Evolutionary conservation across 768 basidiomycete species (phyloP).

Genomic region (Tephrocybe sp.): DNA sequence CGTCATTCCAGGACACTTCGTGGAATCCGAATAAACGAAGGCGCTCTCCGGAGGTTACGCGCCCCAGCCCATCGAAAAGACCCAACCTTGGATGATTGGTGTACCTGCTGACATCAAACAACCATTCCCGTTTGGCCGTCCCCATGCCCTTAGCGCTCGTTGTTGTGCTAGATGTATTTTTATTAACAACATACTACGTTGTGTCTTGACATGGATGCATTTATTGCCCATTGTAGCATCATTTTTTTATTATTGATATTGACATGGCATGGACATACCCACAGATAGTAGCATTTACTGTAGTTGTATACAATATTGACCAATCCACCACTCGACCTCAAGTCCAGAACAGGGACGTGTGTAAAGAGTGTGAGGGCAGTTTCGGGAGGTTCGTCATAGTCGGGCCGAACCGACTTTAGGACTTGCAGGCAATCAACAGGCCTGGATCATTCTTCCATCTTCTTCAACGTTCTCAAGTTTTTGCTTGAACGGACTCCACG

Average conservation of each 20-base stretch:
- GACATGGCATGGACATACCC: constrained; percentile 4
- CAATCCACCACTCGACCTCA: background rate
- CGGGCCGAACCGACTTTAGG: no score
- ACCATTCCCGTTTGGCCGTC: constrained; percentile 2
- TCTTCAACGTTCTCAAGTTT: background rate
- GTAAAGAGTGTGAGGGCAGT: no score
- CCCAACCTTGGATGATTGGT: constrained; percentile 12
- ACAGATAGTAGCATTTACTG: background rate
- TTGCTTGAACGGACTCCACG: background rate
- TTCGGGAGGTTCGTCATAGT: no score
- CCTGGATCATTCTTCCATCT: background rate
- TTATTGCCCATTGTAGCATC: constrained; percentile 16
- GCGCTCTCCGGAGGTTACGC: constrained; percentile 20
- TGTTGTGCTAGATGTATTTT: constrained; percentile 13
- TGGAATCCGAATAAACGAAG: constrained; percentile 24
- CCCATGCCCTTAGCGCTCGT: background rate
- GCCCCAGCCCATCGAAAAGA: constrained; percentile 20
- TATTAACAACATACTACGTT: constrained; percentile 7
- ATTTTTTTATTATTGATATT: constrained; percentile 18
- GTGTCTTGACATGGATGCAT: constrained; percentile 9
- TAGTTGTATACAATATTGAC: background rate
- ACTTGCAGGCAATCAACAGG: no score
- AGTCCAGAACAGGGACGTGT: no score
- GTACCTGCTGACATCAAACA: no score
- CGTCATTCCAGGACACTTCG: constrained; percentile 13